phyloP scores from a whole-genome alignment of 1,284 basidiomycete species.

The Trametes sp. region DNA sequence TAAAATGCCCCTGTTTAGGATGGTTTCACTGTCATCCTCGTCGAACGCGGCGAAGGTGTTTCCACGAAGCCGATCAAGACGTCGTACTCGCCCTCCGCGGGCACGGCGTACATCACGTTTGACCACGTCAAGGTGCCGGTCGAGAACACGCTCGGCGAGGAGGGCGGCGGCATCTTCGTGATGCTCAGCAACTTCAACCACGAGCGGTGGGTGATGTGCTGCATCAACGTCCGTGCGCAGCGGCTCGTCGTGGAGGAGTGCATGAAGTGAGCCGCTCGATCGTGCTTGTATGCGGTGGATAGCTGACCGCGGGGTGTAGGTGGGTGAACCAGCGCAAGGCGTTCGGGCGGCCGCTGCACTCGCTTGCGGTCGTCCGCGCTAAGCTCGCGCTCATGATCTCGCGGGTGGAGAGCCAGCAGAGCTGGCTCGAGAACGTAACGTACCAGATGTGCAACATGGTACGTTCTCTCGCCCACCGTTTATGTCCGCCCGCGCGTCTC shows the following conservation, averaged over 20 bases:
- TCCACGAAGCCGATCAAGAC: constrained; percentile 90
- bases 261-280: constrained; percentile 68
- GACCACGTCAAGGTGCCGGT: constrained; percentile 88
- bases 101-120: constrained; percentile 88
- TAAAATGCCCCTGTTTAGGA: constrained; percentile 48
- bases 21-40: constrained; percentile 86
- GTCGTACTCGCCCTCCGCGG: constrained; percentile 78
- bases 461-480: neutral
- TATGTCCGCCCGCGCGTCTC: neutral
- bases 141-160: constrained; percentile 87
- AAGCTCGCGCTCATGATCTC: constrained; percentile 90
- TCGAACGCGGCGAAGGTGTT: constrained; percentile 79
- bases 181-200: constrained; percentile 79
- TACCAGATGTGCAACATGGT: constrained; percentile 94
- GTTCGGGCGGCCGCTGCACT: constrained; percentile 85
- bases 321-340: constrained; percentile 84
- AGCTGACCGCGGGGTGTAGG: no score
- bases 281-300: no score
- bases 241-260: constrained; percentile 70
- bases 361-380: constrained; percentile 84
- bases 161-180: constrained; percentile 84
- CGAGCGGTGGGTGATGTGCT: constrained; percentile 76
- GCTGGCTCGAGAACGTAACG: constrained; percentile 90
- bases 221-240: constrained; percentile 57
- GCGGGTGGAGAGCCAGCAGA: constrained; percentile 81